Evolutionary conservation across 2,329 filamentous ascomycete genomes (phyloP).

Genomic region (Akanthomyces dipterigenus): DNA sequence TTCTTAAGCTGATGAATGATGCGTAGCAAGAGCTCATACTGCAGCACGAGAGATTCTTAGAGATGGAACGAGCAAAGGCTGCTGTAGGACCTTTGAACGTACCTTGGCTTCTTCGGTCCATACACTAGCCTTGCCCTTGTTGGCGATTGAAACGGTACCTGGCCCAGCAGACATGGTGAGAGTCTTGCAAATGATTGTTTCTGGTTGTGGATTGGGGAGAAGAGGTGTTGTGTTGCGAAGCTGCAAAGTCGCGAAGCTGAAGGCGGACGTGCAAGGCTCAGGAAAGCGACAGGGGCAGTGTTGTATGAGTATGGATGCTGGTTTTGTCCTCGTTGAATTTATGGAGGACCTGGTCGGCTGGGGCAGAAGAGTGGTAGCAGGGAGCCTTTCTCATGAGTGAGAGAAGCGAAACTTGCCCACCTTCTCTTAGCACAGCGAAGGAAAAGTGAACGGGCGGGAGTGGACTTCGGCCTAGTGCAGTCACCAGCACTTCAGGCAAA

Average conservation of each 20-base stretch:
- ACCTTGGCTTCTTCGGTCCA: slow-evolving; percentile 34
- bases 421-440: not conserved
- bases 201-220: too few relatives aligned
- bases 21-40: slow-evolving; percentile 31
- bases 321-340: too few relatives aligned
- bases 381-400: too few relatives aligned
- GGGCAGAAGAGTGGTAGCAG: too few relatives aligned
- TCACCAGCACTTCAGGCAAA: not conserved
- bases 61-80: not conserved
- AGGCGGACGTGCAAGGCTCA: too few relatives aligned
- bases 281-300: too few relatives aligned
- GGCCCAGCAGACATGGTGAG: not conserved
- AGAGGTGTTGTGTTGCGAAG: too few relatives aligned
- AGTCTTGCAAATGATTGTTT: too few relatives aligned
- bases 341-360: too few relatives aligned
- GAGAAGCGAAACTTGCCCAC: too few relatives aligned
- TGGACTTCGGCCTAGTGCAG: not conserved
- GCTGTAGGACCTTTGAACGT: not conserved
- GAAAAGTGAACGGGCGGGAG: not conserved
- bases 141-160: not conserved
- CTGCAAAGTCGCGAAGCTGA: too few relatives aligned
- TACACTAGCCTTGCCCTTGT: slow-evolving; percentile 18
- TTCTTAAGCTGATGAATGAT: slow-evolving; percentile 28
- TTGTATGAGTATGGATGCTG: too few relatives aligned
- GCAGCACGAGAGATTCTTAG: not conserved